A percentile compares a stretch with the other conserved stretches of the same genome.
Conservation (phyloP, 345 rosid genomes). For the Bretschneidera sinensis region DNA sequence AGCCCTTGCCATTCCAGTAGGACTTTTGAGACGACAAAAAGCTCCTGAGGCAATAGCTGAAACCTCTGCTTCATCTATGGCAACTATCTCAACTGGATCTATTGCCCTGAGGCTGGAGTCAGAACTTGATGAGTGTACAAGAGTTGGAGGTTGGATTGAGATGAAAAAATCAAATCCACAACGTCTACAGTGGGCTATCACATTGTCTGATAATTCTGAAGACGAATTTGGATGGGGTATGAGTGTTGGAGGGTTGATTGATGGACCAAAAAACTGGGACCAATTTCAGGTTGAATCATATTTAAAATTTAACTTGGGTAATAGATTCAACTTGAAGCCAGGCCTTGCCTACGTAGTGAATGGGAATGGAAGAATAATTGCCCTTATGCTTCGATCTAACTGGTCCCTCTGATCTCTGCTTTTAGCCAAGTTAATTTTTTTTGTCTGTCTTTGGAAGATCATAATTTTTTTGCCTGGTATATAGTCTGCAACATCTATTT, state of each 20-base stretch:
- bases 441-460: not conserved
- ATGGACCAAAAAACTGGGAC: constrained; percentile 33
- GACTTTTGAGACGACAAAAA: constrained; percentile 27
- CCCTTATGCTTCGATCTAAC: constrained; percentile 63
- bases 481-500: not conserved
- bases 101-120: constrained; percentile 67
- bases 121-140: constrained; percentile 51
- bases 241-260: constrained; percentile 48
- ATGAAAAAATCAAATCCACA: constrained; percentile 41
- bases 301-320: constrained; percentile 41
- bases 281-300: constrained; percentile 65
- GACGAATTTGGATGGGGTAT: constrained; percentile 81
- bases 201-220: constrained; percentile 49
- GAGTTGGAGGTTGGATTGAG: constrained; percentile 74
- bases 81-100: constrained; percentile 27
- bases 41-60: constrained; percentile 22
- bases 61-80: constrained; percentile 22
- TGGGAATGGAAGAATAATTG: constrained; percentile 44
- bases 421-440: not conserved
- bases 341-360: constrained; percentile 55
- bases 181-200: constrained; percentile 55
- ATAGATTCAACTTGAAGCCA: constrained; percentile 59
- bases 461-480: constrained; percentile 3
- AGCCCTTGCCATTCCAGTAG: constrained; percentile 48
- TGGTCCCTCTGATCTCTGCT: constrained; percentile 51